Conservation (phyloP, 1,284 basidiomycete genomes). For the Marasmius fiardii region DNA sequence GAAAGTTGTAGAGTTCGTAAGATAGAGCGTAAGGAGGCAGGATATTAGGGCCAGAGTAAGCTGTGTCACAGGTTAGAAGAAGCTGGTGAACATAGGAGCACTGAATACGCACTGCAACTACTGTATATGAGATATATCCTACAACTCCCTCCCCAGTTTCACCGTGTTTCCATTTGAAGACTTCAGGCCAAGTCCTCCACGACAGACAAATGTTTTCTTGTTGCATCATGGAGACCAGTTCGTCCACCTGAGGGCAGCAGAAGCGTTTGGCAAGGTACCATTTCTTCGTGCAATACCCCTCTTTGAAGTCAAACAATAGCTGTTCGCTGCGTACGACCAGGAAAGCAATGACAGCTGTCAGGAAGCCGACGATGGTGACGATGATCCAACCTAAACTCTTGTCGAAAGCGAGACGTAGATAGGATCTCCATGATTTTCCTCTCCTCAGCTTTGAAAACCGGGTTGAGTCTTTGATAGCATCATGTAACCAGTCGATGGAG, state of each 20-base stretch:
- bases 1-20: constrained; percentile 88
- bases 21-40: constrained; percentile 77
- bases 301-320: constrained; percentile 92
- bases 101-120: constrained; percentile 65
- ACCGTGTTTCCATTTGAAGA: constrained; percentile 30
- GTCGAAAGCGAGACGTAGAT: constrained; percentile 71
- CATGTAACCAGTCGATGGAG: constrained; percentile 89
- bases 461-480: constrained; percentile 87
- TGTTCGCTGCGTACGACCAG: constrained; percentile 86
- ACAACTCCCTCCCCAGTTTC: constrained; percentile 38
- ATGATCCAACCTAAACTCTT: constrained; percentile 89
- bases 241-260: constrained; percentile 61
- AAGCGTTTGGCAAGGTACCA: constrained; percentile 81
- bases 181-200: constrained; percentile 76
- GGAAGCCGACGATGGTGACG: constrained; percentile 82
- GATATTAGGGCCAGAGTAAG: constrained; percentile 70
- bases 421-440: constrained; percentile 70
- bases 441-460: constrained; percentile 70
- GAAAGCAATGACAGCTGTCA: constrained; percentile 85
- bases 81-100: constrained; percentile 3
- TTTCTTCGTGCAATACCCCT: constrained; percentile 75
- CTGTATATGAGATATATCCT: constrained; percentile 73
- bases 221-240: constrained; percentile 18
- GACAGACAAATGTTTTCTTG: constrained; percentile 49
- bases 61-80: constrained; percentile 32